Base-by-base conservation (phyloP, 2,329 filamentous ascomycete genomes). In the Teratosphaeria pseudoeucalypti region DNA sequence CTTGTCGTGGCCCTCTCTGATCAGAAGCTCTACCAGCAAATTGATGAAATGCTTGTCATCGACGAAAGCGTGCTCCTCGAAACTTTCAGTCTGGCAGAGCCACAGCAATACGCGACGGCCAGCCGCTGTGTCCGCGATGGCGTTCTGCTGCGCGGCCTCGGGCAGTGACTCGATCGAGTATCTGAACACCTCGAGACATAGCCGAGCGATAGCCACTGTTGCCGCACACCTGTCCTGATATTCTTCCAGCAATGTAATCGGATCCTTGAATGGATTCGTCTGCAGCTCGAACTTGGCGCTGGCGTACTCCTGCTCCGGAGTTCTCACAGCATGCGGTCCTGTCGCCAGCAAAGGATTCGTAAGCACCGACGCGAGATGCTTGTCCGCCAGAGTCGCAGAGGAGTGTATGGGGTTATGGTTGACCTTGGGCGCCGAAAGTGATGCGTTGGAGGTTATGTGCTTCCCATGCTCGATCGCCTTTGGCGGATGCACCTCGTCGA, bases 401-500 rank as follows among this genome's bases (percentile, higher is more conserved):
- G 76, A 76, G 7, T 67, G 65, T 6, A 64, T 53, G 16, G 58
- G 34, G 37, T 59, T 62, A 6, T 56, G 58, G 49, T 47, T 37
- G 34, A 52, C 11, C 14, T 52, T 59, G 11, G 57, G 34, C 12
- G 55, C 57, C 19, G 47, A 16, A 6, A 7, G 16, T 11, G 26
- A 19, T 34, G 37, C 57, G 52, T 54, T 59, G 5, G 61, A 59
- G 6, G 56, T 32, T 58, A 55, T 52, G 23, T 27, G 57, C 57
- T 59, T 58, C 47, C 57, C 57, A 47, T 64, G 58, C 26, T 72
- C 59, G 39, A 67, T 39, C 63, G 64, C 61, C n/a, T 66, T 63
- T 34, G 70, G 67, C 19, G 79, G 80, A 72, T 86, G 80, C 60
- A 81, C 79, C 57, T 75, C 77, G 66, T 87, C 84, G 52, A 88